Conservation (phyloP, 2,329 filamentous ascomycete species). For the Phymatotrichopsis omnivora region DNA sequence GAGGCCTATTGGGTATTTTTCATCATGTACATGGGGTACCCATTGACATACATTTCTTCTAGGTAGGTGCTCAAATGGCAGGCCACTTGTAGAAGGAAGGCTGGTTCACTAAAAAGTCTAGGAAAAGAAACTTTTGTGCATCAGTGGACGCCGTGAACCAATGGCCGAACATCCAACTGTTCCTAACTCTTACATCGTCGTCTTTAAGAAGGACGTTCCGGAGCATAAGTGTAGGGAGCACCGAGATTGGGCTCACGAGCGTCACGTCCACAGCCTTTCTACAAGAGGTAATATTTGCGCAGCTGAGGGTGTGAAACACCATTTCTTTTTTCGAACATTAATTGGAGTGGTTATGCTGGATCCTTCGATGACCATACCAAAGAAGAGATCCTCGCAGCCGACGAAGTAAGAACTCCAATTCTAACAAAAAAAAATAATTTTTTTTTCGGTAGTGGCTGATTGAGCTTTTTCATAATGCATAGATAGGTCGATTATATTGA, state of each 20-base stretch:
- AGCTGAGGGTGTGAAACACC: constrained; percentile 3
- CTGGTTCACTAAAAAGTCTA: no score
- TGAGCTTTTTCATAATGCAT: neutral
- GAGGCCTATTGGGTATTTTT: constrained; percentile 13
- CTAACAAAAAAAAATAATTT: no score
- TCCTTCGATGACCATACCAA: constrained; percentile 14
- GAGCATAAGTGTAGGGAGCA: constrained; percentile 12
- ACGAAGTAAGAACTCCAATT: constrained; percentile 16
- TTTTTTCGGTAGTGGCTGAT: no score
- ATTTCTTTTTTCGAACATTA: constrained; percentile 10
- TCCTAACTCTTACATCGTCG: constrained; percentile 24
- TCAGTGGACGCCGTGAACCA: neutral
- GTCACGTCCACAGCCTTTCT: constrained; percentile 7
- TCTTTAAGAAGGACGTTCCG: constrained; percentile 19
- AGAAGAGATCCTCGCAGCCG: constrained; percentile 8
- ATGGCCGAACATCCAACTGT: no score
- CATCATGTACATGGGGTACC: neutral
- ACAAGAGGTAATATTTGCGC: neutral
- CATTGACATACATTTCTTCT: constrained; percentile 4
- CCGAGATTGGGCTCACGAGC: constrained; percentile 5
- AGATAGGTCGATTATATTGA: constrained; percentile 12
- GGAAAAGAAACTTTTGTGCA: neutral
- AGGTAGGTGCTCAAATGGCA: constrained; percentile 1
- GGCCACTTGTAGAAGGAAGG: no score
- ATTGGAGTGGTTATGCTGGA: constrained; percentile 16